phyloP scores from a whole-genome alignment of 2,329 filamentous ascomycete genomes.

The Botrytis porri region DNA sequence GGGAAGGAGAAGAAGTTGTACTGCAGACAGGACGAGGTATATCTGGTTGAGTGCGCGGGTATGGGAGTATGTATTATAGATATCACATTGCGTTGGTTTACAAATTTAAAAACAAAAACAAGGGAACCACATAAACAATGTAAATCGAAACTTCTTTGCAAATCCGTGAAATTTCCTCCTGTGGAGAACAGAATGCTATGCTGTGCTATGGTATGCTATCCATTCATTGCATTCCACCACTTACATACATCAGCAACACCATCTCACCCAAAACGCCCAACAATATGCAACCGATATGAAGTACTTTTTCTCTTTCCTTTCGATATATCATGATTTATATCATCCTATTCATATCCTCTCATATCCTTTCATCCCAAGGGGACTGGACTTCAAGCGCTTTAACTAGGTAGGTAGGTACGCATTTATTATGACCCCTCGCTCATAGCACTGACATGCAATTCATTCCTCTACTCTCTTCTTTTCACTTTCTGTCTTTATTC shows the following conservation, averaged over 20 bases:
- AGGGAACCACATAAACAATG: neutral
- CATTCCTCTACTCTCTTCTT: neutral
- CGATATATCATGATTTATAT: neutral
- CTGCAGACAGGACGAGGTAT: neutral
- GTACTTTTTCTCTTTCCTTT: neutral
- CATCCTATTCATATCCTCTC: neutral
- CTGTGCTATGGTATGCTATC: neutral
- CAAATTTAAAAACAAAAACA: neutral
- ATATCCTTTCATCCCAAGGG: neutral
- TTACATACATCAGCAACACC: neutral
- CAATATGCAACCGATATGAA: slow-evolving; percentile 19
- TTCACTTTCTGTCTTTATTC: slow-evolving; percentile 42
- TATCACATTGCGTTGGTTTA: neutral
- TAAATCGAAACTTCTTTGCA: neutral
- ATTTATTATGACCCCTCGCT: slow-evolving; percentile 7
- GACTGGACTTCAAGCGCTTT: slow-evolving; percentile 16
- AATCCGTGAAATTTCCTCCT: neutral
- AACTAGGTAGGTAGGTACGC: neutral
- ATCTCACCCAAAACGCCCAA: slow-evolving; percentile 19
- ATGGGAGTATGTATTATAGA: neutral
- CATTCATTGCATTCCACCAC: neutral
- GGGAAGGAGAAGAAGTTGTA: neutral
- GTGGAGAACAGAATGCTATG: neutral
- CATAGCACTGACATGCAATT: neutral
- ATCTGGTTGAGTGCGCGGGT: neutral